A percentile compares a stretch with the other conserved stretches of the same genome.
Evolutionary conservation across 1,139 yeast genomes (phyloP).

Genomic region (Nematodospora anomalae): DNA sequence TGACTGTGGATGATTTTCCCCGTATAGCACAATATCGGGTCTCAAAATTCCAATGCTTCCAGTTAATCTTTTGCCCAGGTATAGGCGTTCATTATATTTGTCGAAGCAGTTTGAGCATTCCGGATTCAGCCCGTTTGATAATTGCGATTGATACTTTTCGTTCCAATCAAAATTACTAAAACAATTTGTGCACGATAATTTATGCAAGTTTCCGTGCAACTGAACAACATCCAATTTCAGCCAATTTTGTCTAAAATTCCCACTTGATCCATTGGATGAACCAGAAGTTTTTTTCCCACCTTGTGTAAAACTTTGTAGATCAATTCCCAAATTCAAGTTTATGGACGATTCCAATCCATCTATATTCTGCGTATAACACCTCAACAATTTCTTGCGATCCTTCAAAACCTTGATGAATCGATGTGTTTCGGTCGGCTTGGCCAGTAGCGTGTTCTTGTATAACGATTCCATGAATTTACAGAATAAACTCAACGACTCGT

Average conservation of each 20-base stretch:
- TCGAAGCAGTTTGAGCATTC: constrained; percentile 60
- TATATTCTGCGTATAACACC: constrained; percentile 85
- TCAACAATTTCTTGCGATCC: constrained; percentile 63
- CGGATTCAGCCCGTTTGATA: constrained; percentile 59
- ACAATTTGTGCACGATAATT: constrained; percentile 73
- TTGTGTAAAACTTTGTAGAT: constrained; percentile 29
- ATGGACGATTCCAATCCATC: constrained; percentile 45
- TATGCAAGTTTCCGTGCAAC: constrained; percentile 85
- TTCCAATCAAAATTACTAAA: constrained; percentile 62
- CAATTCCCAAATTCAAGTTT: constrained; percentile 46
- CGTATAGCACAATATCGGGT: constrained; percentile 76
- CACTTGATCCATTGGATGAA: not conserved
- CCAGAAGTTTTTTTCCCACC: constrained; percentile 12
- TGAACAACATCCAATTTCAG: constrained; percentile 75
- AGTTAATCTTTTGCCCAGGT: constrained; percentile 60
- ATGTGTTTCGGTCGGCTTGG: constrained; percentile 84
- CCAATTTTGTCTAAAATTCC: constrained; percentile 48
- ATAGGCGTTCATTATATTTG: constrained; percentile 53
- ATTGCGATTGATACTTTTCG: constrained; percentile 40
- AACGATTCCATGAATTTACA: constrained; percentile 80
- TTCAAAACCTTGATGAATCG: constrained; percentile 66
- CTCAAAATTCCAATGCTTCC: constrained; percentile 62
- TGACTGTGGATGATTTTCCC: constrained; percentile 76
- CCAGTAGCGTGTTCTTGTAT: constrained; percentile 59
- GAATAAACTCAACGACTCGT: constrained; percentile 62